Percentiles rank a stretch among this genome's conserved stretches.
These are phyloP conservation scores for Neltuma alba DNA, from an alignment of 306 rosid species.

Conservation along the genomic window DNA sequence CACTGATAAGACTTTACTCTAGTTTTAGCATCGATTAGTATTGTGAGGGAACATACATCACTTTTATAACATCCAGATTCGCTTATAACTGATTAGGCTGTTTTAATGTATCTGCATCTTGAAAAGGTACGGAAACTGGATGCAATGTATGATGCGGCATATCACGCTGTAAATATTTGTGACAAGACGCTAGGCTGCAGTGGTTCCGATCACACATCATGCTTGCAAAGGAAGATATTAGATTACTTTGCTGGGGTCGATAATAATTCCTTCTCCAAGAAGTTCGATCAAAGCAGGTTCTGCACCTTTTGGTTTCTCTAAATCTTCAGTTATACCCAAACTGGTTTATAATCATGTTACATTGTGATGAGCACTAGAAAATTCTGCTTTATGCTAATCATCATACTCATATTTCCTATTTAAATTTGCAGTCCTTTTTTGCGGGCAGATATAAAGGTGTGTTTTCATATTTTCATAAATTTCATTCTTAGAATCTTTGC, in stretches of 20 bases:
- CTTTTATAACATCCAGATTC: constrained; percentile 1
- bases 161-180: constrained; percentile 61
- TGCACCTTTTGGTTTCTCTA: constrained; percentile 23
- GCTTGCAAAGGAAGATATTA: constrained; percentile 75
- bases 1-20: background rate
- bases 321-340: constrained; percentile 10
- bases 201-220: constrained; percentile 68
- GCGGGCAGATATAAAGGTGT: constrained; percentile 91
- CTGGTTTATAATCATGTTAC: background rate
- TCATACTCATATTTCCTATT: constrained; percentile 44
- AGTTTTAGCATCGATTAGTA: constrained; percentile 11
- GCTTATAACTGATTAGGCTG: constrained; percentile 8
- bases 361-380: constrained; percentile 26
- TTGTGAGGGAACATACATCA: constrained; percentile 4
- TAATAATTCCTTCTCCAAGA: constrained; percentile 51
- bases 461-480: constrained; percentile 19
- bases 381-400: constrained; percentile 24
- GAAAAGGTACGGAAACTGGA: constrained; percentile 82
- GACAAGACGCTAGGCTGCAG: constrained; percentile 68
- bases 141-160: constrained; percentile 74
- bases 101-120: constrained; percentile 37
- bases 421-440: constrained; percentile 81
- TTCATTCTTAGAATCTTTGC: constrained; percentile 30
- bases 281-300: constrained; percentile 78
- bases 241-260: constrained; percentile 73